Base-by-base conservation (phyloP, 768 basidiomycete species). In the Boletus subparvulus region DNA sequence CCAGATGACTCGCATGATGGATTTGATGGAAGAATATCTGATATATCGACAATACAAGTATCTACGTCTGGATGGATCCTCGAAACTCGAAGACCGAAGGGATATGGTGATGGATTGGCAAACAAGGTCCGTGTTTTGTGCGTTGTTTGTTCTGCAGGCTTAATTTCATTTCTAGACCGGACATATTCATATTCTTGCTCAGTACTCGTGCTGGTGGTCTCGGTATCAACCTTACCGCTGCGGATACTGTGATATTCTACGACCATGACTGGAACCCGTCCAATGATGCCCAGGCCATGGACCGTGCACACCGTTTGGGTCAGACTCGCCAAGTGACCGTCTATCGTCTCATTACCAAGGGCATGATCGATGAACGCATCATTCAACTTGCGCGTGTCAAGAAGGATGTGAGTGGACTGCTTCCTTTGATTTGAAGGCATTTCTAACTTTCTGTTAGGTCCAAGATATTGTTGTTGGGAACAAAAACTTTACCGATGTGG, bases 91-190 rank as follows among this genome's bases (percentile, higher is more conserved):
- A 64, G 97, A 99, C 70, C 82, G 97, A 64, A 83, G 97, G 55
- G 97, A 98, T 72, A 98, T 99, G 97, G 97, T 99, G 28, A 94
- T 94, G 63, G 93, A 95, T 68, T 99, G 96, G 96, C 97, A 99
- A 72, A 96, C 94, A 39, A 85, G 92, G 94, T 94, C 57, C 56
- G 82, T 73, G 21, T 42, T 41, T 36, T 33, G 6, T 35, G 28
- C 3, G n/a, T 16, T 24, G 19, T 30, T 32, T 26, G 11, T 40
- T 36, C 12, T 47, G 12, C 8, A 24, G 0, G 26, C 42, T 55
- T 12, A 55, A 35, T 17, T 44, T 30, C 7, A 36, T 47, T 16
- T 37, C 45, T 42, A 72, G 70, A 51, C 90, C 95, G 8, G 95
- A 98, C 65, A 98, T 95, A 13, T 95, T 98, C 61, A 77, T 98